These are phyloP conservation scores for Aspergillus sp. DNA, from an alignment of 2,329 filamentous ascomycete genomes.

Conservation along the genomic window DNA sequence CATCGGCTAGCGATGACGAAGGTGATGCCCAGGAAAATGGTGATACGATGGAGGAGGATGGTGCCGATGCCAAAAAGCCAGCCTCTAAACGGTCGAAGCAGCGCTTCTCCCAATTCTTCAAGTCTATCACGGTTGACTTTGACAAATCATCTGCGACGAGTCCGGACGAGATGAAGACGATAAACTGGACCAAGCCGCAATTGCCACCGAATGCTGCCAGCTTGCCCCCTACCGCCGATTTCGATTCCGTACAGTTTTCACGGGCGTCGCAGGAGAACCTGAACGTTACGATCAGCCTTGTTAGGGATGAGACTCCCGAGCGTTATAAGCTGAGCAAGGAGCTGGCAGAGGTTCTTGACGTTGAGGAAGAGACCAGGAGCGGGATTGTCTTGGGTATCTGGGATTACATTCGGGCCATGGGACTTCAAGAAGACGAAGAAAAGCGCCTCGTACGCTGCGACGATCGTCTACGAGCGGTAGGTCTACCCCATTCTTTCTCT, in stretches of 20 bases:
- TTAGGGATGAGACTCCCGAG: conserved; percentile 83
- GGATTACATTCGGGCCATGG: conserved; percentile 89
- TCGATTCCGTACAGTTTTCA: conserved; percentile 91
- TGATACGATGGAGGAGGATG: conserved; percentile 67
- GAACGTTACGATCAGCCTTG: conserved; percentile 86
- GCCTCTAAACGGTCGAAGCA: conserved; percentile 40
- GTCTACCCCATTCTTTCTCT: conserved; percentile 29
- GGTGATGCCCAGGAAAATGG: conserved; percentile 44
- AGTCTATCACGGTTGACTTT: conserved; percentile 56
- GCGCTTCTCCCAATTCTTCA: conserved; percentile 56
- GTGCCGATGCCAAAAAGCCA: conserved; percentile 39
- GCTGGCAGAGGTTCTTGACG: conserved; percentile 83
- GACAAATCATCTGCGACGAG: conserved; percentile 50
- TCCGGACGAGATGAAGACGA: conserved; percentile 48
- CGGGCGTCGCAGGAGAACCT: conserved; percentile 89
- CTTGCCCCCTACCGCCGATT: conserved; percentile 71
- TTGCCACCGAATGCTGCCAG: conserved; percentile 54
- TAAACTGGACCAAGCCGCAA: conserved; percentile 88
- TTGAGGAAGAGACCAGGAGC: conserved; percentile 81
- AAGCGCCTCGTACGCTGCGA: conserved; percentile 92
- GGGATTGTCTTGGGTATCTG: conserved; percentile 90
- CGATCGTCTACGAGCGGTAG: conserved; percentile 75
- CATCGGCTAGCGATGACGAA: conserved; percentile 55
- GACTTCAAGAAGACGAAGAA: conserved; percentile 91
- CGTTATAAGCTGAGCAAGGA: conserved; percentile 78